A percentile compares a stretch with the other conserved stretches of the same genome.
phyloP scores from a whole-genome alignment of 2,329 filamentous ascomycete genomes.

The Penicillium sp. region DNA sequence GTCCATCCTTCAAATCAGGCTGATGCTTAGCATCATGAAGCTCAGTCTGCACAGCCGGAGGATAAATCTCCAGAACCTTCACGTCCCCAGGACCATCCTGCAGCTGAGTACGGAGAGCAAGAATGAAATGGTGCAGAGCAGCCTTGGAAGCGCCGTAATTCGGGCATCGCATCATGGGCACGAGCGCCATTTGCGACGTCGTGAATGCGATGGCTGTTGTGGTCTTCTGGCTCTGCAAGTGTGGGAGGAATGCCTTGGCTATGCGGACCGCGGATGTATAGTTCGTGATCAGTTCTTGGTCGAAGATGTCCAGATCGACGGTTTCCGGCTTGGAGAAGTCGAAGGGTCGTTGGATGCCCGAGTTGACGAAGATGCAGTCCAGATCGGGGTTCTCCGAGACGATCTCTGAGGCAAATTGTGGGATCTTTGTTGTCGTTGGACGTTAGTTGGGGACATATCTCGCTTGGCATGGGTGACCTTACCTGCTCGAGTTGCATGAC shows the following conservation, averaged over 20 bases:
- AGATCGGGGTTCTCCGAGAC: not conserved
- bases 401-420: not conserved
- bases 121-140: not conserved
- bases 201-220: not conserved
- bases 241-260: not conserved
- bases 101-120: not conserved
- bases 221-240: not conserved
- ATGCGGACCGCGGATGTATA: not conserved
- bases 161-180: not conserved
- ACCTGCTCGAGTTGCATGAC: not conserved
- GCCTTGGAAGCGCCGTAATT: not conserved
- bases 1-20: not conserved
- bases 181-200: not conserved
- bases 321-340: not conserved
- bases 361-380: not conserved
- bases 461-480: not conserved
- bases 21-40: not conserved
- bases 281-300: not conserved
- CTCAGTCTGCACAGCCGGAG: not conserved
- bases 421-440: not conserved
- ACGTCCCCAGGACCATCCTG: not conserved
- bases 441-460: not conserved
- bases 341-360: not conserved
- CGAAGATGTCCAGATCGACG: not conserved
- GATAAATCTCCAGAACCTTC: not conserved